phyloP scores from a whole-genome alignment of 2,329 filamentous ascomycete genomes.

The Nothopassalora personata region DNA sequence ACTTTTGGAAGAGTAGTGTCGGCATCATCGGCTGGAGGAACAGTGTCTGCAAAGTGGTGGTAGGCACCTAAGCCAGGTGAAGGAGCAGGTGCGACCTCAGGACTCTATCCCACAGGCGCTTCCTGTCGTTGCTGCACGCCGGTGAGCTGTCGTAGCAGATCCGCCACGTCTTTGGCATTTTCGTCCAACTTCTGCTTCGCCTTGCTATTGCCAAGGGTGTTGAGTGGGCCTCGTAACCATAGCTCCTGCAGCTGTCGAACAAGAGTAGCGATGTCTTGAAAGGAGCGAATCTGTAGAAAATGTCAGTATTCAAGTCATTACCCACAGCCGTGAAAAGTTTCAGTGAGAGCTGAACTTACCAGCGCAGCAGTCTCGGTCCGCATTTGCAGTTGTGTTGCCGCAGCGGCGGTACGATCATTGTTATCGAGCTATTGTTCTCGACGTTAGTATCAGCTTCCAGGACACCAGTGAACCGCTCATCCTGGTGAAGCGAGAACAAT shows the following conservation, averaged over 20 bases:
- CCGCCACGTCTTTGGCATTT: slow-evolving; percentile 44
- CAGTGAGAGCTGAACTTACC: slow-evolving; percentile 33
- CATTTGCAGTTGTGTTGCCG: slow-evolving; percentile 54
- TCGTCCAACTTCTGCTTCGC: slow-evolving; percentile 42
- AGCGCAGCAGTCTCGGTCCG: slow-evolving; percentile 55
- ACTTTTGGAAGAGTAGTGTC: not conserved
- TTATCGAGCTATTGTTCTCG: slow-evolving; percentile 39
- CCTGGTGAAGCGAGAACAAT: too few relatives aligned
- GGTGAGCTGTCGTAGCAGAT: slow-evolving; percentile 35
- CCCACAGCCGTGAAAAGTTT: not conserved
- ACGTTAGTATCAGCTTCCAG: not conserved
- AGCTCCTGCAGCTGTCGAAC: slow-evolving; percentile 60
- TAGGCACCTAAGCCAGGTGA: not conserved
- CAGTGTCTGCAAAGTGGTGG: not conserved
- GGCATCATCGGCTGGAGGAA: not conserved
- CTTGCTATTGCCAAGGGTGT: slow-evolving; percentile 47
- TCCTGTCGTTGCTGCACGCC: not conserved
- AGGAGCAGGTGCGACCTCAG: not conserved
- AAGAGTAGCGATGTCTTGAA: slow-evolving; percentile 57
- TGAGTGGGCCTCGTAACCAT: slow-evolving; percentile 61
- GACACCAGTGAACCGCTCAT: too few relatives aligned
- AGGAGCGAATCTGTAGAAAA: slow-evolving; percentile 49
- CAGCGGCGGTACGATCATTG: slow-evolving; percentile 50
- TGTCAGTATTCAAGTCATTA: not conserved
- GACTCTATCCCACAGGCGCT: not conserved